Evolutionary conservation across 805 yeast genomes (phyloP).

Genomic region (Hemisphaericaspora nanyangensis): DNA sequence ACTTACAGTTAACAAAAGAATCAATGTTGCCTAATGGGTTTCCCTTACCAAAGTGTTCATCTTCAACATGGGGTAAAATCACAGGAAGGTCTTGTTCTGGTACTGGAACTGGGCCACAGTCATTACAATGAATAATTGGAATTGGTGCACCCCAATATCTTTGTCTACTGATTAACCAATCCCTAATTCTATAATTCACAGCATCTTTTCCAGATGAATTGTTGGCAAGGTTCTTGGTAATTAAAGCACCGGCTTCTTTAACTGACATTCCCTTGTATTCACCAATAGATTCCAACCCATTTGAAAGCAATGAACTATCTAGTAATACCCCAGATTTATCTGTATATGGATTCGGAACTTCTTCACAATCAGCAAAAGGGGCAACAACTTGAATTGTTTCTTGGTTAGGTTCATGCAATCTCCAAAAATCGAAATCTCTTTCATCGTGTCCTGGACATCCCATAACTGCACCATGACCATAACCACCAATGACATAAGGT

Average conservation of each 20-base stretch:
- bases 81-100: conserved; percentile 89
- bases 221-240: conserved; percentile 40
- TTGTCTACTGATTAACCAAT: conserved; percentile 94
- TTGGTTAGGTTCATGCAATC: conserved; percentile 46
- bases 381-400: conserved; percentile 46
- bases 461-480: conserved; percentile 96
- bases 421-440: conserved; percentile 84
- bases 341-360: conserved; percentile 42
- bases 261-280: conserved; percentile 46
- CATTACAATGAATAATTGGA: conserved; percentile 83
- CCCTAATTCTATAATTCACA: conserved; percentile 67
- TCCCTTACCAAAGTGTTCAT: conserved; percentile 62
- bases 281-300: conserved; percentile 28
- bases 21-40: conserved; percentile 53
- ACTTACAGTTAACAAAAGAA: conserved; percentile 66
- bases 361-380: conserved; percentile 29
- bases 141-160: conserved; percentile 99
- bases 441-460: conserved; percentile 95
- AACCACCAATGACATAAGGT: conserved; percentile 79
- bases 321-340: conserved; percentile 39
- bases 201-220: conserved; percentile 42
- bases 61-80: conserved; percentile 58
- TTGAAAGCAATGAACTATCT: conserved; percentile 20
- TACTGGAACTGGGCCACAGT: conserved; percentile 89
- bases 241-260: conserved; percentile 47